Conservation (phyloP, 1,284 basidiomycete genomes). For the Melampsora larici-populina region DNA sequence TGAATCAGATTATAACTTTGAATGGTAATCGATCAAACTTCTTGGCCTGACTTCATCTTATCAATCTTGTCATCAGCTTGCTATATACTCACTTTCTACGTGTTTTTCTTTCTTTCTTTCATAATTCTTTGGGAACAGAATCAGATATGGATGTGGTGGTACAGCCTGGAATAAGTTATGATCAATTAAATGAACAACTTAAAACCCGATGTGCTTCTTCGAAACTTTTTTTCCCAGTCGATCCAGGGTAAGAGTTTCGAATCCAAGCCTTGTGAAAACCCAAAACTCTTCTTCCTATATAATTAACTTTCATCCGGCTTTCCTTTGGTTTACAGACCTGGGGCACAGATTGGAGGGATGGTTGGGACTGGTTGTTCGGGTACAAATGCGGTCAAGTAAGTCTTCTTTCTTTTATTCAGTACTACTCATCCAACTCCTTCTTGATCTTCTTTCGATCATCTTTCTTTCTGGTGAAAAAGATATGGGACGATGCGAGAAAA, state of each 20-base stretch:
- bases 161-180: constrained; percentile 73
- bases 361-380: constrained; percentile 63
- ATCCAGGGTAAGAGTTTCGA: constrained; percentile 52
- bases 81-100: neutral
- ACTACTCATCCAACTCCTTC: constrained; percentile 65
- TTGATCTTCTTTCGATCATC: constrained; percentile 43
- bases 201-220: constrained; percentile 57
- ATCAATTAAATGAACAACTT: constrained; percentile 75
- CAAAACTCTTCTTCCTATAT: neutral
- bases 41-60: too few species aligned
- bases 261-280: neutral
- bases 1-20: constrained; percentile 77
- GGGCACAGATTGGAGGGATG: constrained; percentile 88
- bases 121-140: constrained; percentile 41
- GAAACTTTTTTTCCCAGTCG: constrained; percentile 81
- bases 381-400: constrained; percentile 84
- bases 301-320: neutral
- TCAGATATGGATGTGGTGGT: constrained; percentile 50
- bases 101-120: constrained; percentile 33
- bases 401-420: constrained; percentile 68
- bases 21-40: constrained; percentile 64
- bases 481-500: constrained; percentile 63
- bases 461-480: constrained; percentile 22
- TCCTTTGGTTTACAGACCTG: constrained; percentile 46
- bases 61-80: too few species aligned